A percentile compares a stretch with the other conserved stretches of the same genome.
phyloP scores from a whole-genome alignment of 352 stramenopile genomes.

The Pythium scleroteichum region DNA sequence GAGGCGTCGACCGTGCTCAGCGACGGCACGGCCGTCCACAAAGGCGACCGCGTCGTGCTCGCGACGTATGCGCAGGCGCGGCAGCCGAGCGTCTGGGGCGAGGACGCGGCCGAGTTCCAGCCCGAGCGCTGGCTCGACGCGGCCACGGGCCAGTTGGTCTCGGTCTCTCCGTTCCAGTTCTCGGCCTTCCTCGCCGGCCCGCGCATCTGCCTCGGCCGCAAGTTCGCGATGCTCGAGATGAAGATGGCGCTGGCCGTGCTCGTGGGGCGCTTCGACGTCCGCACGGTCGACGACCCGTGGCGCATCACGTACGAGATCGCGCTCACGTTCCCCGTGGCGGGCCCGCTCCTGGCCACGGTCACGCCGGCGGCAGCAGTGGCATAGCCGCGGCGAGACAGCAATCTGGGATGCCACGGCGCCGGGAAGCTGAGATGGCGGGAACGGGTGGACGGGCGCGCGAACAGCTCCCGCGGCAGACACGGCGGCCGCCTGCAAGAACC shows the following conservation, averaged over 20 bases:
- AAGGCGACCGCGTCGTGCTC: constrained; percentile 32
- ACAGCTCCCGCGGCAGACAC: background rate
- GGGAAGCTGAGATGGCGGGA: background rate
- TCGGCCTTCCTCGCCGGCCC: constrained; percentile 47
- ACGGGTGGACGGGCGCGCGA: background rate
- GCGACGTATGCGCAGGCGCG: constrained; percentile 34
- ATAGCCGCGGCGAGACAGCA: too few species aligned
- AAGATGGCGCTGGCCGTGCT: constrained; percentile 55
- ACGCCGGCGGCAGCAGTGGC: background rate
- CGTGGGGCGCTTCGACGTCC: constrained; percentile 49
- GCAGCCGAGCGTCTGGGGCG: constrained; percentile 33
- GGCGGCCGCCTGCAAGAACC: too few species aligned
- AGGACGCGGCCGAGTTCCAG: constrained; percentile 36
- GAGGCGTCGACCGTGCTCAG: constrained; percentile 37
- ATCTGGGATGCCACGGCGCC: too few species aligned
- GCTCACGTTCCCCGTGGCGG: constrained; percentile 44
- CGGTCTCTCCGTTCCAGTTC: constrained; percentile 36
- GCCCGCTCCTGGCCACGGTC: constrained; percentile 26
- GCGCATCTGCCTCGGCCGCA: constrained; percentile 59
- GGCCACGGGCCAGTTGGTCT: constrained; percentile 15
- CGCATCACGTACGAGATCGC: constrained; percentile 52
- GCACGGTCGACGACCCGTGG: constrained; percentile 44
- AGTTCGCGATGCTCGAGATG: constrained; percentile 61
- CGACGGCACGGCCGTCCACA: constrained; percentile 47
- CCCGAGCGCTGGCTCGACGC: constrained; percentile 38